Conservation (phyloP, 139 green algal genomes). For the Volvox africanus region DNA sequence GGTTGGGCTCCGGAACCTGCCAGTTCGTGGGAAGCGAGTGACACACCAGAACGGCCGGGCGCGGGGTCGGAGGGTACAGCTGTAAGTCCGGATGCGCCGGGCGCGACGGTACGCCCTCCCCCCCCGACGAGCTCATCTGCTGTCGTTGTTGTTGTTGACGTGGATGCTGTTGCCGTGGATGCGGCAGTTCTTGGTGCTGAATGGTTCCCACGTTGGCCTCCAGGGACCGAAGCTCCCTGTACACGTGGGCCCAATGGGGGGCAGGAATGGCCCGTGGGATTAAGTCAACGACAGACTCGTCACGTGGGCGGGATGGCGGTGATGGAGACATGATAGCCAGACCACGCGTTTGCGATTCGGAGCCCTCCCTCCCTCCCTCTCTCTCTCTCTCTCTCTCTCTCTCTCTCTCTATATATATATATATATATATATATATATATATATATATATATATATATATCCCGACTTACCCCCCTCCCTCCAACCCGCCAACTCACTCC, state of each 20-base stretch:
- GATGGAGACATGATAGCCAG: too few species aligned
- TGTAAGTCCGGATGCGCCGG: neutral
- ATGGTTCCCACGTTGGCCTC: conserved; percentile 9
- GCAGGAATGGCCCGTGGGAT: too few species aligned
- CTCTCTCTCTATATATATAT: too few species aligned
- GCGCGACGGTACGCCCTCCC: neutral
- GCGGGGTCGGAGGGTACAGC: neutral
- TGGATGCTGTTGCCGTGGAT: neutral
- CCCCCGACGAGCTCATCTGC: neutral
- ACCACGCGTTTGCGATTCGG: too few species aligned
- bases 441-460: neutral
- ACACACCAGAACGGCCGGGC: conserved; percentile 60
- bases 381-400: too few species aligned
- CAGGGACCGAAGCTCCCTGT: conserved; percentile 15
- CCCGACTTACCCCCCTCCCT: neutral
- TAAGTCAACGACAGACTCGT: too few species aligned
- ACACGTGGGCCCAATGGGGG: too few species aligned
- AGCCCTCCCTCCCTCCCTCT: too few species aligned
- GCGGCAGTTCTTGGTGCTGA: neutral
- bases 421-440: neutral
- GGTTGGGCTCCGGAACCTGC: conserved; percentile 41
- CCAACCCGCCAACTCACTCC: conserved; percentile 18
- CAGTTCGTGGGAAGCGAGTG: conserved; percentile 68
- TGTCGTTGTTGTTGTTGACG: neutral
- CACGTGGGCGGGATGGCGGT: too few species aligned